Base-by-base conservation (phyloP, 495 filamentous ascomycete species). In the Penicillium waksmanii region DNA sequence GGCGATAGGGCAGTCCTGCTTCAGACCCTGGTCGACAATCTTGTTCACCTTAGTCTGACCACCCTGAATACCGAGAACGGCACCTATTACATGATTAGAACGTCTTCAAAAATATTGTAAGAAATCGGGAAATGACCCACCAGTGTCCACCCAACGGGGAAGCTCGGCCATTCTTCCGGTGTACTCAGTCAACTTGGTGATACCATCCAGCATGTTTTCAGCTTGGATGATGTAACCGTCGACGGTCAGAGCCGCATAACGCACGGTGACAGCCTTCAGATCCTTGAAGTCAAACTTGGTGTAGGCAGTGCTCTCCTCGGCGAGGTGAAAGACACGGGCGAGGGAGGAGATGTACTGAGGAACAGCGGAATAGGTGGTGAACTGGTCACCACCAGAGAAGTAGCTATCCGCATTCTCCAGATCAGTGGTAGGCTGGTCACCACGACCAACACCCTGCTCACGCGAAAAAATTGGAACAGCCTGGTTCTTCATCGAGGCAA, bases 401-500 rank as follows among this genome's bases (percentile, higher is more conserved):
- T 62, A 66, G 51, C 64, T 67, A 15, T 61, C 47, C n/a, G 57
- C 44, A n/a, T 40, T 61, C 34, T 69, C 61, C 2, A 69, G 56
- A 3, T 34, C 17, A 7, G 64, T 66, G 6, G 64, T 65, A 4
- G 66, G 68, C 59, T 71, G 56, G 17, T 71, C 68, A 5, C 68
- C 68, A 33, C 68, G 66, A 21, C 68, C 66, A 19, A 71, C 68
- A 25, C 68, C 68, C 42, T 66, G 63, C 38, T 71, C 68, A 7
- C 68, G 60, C 0, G 66, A 68, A 51, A 71, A 71, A 31, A 71
- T 67, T 1, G 68, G 66, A 13, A 69, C 62, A 0, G 68, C 60
- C 31, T 66, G 66, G 42, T 69, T 71, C 35, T 71, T 71, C 58
- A 71, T 51, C 1, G 68, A 71, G 0, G 68, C 66, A 21, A 69